Percentiles rank a stretch among this genome's conserved stretches.
Conservation (phyloP, 352 stramenopile species). For the Globisporangium abappressorium region DNA sequence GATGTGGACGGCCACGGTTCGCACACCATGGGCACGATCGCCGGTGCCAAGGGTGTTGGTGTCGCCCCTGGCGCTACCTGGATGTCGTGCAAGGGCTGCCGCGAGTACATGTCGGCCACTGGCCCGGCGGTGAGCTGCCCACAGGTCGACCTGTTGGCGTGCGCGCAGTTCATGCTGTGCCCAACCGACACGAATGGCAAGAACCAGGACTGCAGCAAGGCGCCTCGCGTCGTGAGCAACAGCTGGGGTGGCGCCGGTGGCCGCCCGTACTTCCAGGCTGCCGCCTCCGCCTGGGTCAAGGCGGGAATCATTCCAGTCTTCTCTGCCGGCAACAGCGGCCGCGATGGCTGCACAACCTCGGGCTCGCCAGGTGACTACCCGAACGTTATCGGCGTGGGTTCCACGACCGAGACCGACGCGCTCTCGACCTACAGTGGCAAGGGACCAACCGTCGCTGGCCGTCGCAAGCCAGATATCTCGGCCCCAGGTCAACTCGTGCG, state of each 20-base stretch:
- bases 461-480: constrained; percentile 27
- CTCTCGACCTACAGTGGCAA: constrained; percentile 15
- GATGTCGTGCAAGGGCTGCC: constrained; percentile 19
- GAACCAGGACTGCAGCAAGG: constrained; percentile 20
- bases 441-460: constrained; percentile 12
- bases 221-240: constrained; percentile 27
- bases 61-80: constrained; percentile 12
- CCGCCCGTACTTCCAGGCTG: constrained; percentile 10
- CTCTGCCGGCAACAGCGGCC: constrained; percentile 17
- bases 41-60: constrained; percentile 12
- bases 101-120: neutral
- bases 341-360: constrained; percentile 10
- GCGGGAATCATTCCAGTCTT: constrained; percentile 29
- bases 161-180: constrained; percentile 26
- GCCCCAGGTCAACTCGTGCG: constrained; percentile 21
- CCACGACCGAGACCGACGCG: constrained; percentile 5
- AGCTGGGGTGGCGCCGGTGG: constrained; percentile 19
- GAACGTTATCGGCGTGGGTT: constrained; percentile 27
- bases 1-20: constrained; percentile 5
- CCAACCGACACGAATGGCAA: constrained; percentile 22
- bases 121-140: too few species aligned
- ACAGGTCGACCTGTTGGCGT: too few species aligned
- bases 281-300: constrained; percentile 17
- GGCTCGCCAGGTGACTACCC: constrained; percentile 24
- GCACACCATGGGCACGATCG: constrained; percentile 18